These are phyloP conservation scores for Dactylellina haptotyla DNA, from an alignment of 2,329 filamentous ascomycete species.

Conservation along the genomic window DNA sequence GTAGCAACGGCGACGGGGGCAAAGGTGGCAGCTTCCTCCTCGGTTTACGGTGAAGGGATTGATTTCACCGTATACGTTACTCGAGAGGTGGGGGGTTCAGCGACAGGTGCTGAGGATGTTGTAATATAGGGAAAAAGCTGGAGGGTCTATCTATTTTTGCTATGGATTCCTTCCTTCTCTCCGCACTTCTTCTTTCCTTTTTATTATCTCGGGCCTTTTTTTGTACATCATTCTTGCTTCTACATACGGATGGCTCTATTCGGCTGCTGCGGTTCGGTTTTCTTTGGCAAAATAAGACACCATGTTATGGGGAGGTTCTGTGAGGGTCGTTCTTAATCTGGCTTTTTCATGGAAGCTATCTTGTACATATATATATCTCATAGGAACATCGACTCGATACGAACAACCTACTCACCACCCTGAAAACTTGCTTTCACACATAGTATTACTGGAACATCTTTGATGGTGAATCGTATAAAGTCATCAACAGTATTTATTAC, in stretches of 20 bases:
- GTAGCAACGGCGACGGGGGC: conserved; percentile 69
- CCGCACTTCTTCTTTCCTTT: conserved; percentile 24
- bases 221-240: conserved; percentile 21
- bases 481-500: background rate
- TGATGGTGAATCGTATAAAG: background rate
- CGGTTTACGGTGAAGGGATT: conserved; percentile 69
- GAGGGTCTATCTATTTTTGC: background rate
- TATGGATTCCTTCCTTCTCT: conserved; percentile 14
- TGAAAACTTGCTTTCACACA: background rate
- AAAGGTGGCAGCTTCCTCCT: conserved; percentile 72
- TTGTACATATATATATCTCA: conserved; percentile 18
- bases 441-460: background rate
- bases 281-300: no score
- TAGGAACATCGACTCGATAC: background rate
- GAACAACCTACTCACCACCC: background rate
- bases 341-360: background rate
- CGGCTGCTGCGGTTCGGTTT: background rate
- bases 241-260: background rate
- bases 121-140: conserved; percentile 23
- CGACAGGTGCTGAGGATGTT: no score
- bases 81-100: no score
- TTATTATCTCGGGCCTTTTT: background rate
- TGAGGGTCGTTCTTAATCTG: background rate
- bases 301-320: no score
- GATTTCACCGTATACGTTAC: no score